phyloP scores from a whole-genome alignment of 169 alveolate species.

The Plasmodium blacklocki region DNA sequence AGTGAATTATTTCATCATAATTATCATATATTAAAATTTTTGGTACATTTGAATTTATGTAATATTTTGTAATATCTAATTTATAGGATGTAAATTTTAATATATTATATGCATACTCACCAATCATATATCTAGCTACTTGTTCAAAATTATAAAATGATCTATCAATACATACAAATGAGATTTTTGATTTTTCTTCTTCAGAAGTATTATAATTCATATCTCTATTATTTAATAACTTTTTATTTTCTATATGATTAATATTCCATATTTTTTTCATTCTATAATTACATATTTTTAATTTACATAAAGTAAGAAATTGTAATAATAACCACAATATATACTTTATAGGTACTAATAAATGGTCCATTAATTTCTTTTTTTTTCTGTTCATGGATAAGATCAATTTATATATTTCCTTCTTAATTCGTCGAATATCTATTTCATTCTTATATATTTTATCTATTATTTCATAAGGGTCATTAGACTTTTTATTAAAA shows the following conservation, averaged over 20 bases:
- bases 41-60: slow-evolving; percentile 51
- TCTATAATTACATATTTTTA: slow-evolving; percentile 15
- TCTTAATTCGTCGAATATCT: slow-evolving; percentile 22
- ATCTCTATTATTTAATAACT: neutral
- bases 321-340: slow-evolving; percentile 24
- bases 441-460: slow-evolving; percentile 53
- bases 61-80: slow-evolving; percentile 70
- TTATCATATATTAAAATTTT: slow-evolving; percentile 69
- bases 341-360: slow-evolving; percentile 35
- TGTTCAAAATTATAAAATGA: slow-evolving; percentile 67
- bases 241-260: neutral
- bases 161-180: slow-evolving; percentile 65
- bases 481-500: slow-evolving; percentile 26
- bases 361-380: slow-evolving; percentile 26
- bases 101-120: slow-evolving; percentile 70
- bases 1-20: slow-evolving; percentile 72
- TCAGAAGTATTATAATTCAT: too few species aligned
- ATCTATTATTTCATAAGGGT: slow-evolving; percentile 16
- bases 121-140: slow-evolving; percentile 74
- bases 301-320: slow-evolving; percentile 36
- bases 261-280: slow-evolving; percentile 28
- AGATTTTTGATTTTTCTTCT: slow-evolving; percentile 16
- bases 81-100: slow-evolving; percentile 66
- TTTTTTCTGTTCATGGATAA: slow-evolving; percentile 43
- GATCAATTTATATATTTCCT: slow-evolving; percentile 37